A percentile compares a stretch with the other conserved stretches of the same genome.
Conservation (phyloP, 305 asterid genomes). For the Fraxinus baroniana region DNA sequence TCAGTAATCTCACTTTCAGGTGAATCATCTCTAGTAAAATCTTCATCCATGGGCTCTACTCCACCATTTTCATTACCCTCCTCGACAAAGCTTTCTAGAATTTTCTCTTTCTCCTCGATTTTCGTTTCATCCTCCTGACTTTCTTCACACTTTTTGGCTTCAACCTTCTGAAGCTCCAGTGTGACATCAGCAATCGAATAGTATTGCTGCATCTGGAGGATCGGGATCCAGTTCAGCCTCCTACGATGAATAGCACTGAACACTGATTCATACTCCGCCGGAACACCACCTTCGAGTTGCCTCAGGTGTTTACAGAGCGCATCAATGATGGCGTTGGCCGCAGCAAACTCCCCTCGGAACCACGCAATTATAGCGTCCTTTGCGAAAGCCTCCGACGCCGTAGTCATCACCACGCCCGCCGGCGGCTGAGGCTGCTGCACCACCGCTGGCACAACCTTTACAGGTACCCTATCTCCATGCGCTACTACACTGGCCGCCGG, state of each 20-base stretch:
- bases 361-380: conserved; percentile 89
- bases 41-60: conserved; percentile 53
- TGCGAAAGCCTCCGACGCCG: conserved; percentile 62
- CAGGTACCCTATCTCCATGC: conserved; percentile 47
- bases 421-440: conserved; percentile 50
- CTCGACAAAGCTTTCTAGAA: conserved; percentile 30
- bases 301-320: conserved; percentile 76
- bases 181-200: conserved; percentile 78
- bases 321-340: conserved; percentile 95
- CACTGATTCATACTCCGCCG: conserved; percentile 59
- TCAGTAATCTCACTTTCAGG: conserved; percentile 69
- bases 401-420: conserved; percentile 28
- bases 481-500: conserved; percentile 63
- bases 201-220: conserved; percentile 92
- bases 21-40: conserved; percentile 38
- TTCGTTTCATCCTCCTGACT: conserved; percentile 24
- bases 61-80: conserved; percentile 45
- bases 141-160: conserved; percentile 48
- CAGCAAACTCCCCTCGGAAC: conserved; percentile 96
- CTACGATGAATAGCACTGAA: conserved; percentile 81
- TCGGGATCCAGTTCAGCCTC: conserved; percentile 91
- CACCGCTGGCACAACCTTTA: conserved; percentile 39
- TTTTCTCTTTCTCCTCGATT: conserved; percentile 35
- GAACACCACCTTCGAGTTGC: conserved; percentile 55
- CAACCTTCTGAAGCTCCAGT: conserved; percentile 66